phyloP scores from a whole-genome alignment of 345 rosid species.

The Xanthoceras sorbifolium region DNA sequence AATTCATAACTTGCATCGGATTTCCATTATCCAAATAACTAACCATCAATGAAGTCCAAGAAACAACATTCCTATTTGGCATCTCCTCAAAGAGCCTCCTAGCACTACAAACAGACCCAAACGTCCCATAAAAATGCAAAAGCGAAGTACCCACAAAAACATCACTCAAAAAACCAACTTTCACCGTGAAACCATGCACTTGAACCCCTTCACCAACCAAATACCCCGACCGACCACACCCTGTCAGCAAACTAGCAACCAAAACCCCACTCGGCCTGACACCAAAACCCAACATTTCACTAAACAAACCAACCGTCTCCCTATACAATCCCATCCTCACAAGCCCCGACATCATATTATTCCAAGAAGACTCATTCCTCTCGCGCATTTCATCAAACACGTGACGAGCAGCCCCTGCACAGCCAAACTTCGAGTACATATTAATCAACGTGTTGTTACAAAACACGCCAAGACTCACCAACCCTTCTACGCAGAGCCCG shows the following conservation, averaged over 20 bases:
- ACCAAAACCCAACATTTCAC: constrained; percentile 44
- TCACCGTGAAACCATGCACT: constrained; percentile 59
- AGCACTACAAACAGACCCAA: constrained; percentile 49
- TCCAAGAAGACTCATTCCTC: constrained; percentile 81
- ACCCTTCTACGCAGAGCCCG: constrained; percentile 65
- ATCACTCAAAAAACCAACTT: constrained; percentile 61
- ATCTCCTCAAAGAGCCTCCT: constrained; percentile 78
- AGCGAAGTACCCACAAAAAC: constrained; percentile 81
- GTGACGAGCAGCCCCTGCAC: constrained; percentile 44
- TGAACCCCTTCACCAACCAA: constrained; percentile 70
- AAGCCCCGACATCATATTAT: constrained; percentile 72
- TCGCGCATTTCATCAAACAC: constrained; percentile 75
- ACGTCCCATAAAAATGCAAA: constrained; percentile 73
- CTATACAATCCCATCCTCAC: constrained; percentile 52
- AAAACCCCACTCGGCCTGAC: constrained; percentile 58
- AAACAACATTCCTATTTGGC: constrained; percentile 74
- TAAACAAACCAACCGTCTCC: constrained; percentile 48
- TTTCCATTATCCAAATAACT: constrained; percentile 59
- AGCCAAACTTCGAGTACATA: constrained; percentile 65
- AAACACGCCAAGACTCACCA: constrained; percentile 44
- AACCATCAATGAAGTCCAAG: constrained; percentile 94
- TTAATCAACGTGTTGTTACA: constrained; percentile 63
- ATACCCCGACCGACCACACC: constrained; percentile 63
- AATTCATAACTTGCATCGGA: constrained; percentile 47
- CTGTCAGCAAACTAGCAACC: constrained; percentile 72